Base-by-base conservation (phyloP, 352 stramenopile genomes). In the Globisporangium cylindrosporum region DNA sequence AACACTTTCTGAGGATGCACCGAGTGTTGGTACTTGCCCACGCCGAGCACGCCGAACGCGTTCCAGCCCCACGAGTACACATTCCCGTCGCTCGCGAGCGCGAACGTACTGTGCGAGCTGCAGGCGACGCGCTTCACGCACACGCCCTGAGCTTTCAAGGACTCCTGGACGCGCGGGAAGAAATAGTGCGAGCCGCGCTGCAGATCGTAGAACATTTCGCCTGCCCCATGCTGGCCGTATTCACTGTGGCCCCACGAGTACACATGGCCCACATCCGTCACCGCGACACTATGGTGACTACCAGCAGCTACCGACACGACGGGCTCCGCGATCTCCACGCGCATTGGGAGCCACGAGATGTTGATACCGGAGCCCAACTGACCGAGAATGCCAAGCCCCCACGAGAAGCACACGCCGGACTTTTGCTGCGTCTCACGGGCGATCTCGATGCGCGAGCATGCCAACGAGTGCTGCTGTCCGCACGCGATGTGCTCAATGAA, bases 61-160 rank as follows among this genome's bases (percentile, higher is more conserved):
- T 94, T 94, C 86, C 86, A 94, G 9, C 91, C 91, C 88, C 89
- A 97, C n/a, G 86, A 91, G 70, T 89, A 93, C 32, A 95, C 75
- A 3, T 61, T 76, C 1, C 81, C 83, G 65, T 90, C 79, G 0
- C 62, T 61, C 6, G 76, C 73, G 9, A 93, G 56, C 20, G 75
- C 87, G 38, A 95, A 90, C 27, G 87, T 95, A 61, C 80, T 90
- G 69, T 95, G 86, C 0, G 82, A 89, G 43, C 85, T 91, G 64
- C 87, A 95, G 15, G 78, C 69, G 9, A 84, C 77, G 29, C 64
- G 67, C 20, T 67, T 69, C 0, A 84, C 77, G 0, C 27, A 66
- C 9, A 83, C 63, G 27, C 68, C 72, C 24, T 90, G 71, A 22
- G 75, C 67, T 2, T 71, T 69, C 5, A 94, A 75, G 12, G 79